Conservation (phyloP, 176 grass and related monocot genomes). For the Ampelocalamus luodianensis region DNA sequence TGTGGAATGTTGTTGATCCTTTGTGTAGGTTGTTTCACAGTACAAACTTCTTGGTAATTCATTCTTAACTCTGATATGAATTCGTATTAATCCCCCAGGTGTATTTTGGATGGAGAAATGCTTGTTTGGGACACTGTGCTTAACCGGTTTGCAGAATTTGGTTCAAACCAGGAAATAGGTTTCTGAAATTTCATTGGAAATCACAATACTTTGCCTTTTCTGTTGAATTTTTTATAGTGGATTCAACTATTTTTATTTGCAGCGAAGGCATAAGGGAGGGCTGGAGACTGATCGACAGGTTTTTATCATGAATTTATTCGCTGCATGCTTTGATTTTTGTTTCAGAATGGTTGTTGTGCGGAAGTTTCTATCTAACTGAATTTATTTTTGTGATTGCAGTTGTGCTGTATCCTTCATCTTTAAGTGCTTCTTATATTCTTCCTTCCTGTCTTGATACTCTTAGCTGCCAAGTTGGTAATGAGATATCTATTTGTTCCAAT, state of each 20-base stretch:
- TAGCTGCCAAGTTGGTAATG: no score
- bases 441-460: conserved; percentile 19
- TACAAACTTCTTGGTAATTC: conserved; percentile 27
- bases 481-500: conserved; percentile 24
- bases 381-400: conserved; percentile 66
- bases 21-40: conserved; percentile 29
- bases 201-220: conserved; percentile 9
- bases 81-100: conserved; percentile 61
- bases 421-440: conserved; percentile 28
- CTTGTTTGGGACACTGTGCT: conserved; percentile 84
- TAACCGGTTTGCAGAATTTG: conserved; percentile 95
- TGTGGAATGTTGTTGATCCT: conserved; percentile 9
- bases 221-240: conserved; percentile 33
- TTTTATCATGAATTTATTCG: conserved; percentile 38
- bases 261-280: conserved; percentile 90
- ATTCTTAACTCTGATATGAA: conserved; percentile 40
- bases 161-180: conserved; percentile 99
- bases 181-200: conserved; percentile 45
- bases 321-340: conserved; percentile 34
- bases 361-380: conserved; percentile 39
- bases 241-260: conserved; percentile 45
- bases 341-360: conserved; percentile 24
- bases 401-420: conserved; percentile 90
- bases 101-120: conserved; percentile 99
- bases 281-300: conserved; percentile 85